Evolutionary conservation across 305 asterid genomes (phyloP).

Genomic region (Solanum aculeatissimum): DNA sequence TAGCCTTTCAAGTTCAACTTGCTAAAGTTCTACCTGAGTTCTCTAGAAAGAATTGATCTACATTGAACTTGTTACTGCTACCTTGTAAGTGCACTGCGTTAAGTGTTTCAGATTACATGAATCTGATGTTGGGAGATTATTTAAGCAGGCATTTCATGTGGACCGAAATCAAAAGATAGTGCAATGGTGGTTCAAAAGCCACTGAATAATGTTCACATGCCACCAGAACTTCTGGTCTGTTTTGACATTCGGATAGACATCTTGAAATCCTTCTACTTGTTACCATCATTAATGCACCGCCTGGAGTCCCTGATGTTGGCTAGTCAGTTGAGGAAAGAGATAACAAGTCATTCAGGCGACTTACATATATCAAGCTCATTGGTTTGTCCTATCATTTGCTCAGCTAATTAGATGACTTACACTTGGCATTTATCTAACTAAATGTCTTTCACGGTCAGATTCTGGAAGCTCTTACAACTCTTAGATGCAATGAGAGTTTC

Average conservation of each 20-base stretch:
- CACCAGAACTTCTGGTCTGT: slow-evolving; percentile 81
- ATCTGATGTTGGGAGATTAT: neutral
- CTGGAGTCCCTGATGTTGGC: slow-evolving; percentile 86
- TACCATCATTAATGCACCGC: slow-evolving; percentile 92
- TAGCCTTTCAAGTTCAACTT: neutral
- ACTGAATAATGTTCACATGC: slow-evolving; percentile 56
- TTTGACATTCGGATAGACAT: slow-evolving; percentile 45
- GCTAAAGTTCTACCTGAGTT: neutral
- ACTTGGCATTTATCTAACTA: neutral
- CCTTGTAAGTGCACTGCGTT: neutral
- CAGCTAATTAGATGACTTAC: neutral
- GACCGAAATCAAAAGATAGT: slow-evolving; percentile 16
- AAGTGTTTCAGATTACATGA: neutral
- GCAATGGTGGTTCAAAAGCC: slow-evolving; percentile 27
- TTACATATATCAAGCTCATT: slow-evolving; percentile 50
- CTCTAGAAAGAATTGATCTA: neutral
- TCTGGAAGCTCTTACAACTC: slow-evolving; percentile 84
- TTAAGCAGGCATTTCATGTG: slow-evolving; percentile 22
- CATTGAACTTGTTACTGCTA: neutral
- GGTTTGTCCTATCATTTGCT: slow-evolving; percentile 29
- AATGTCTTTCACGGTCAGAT: slow-evolving; percentile 33
- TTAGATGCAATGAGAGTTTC: slow-evolving; percentile 71
- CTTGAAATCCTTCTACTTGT: slow-evolving; percentile 74
- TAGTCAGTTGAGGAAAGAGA: slow-evolving; percentile 73
- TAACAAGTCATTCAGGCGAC: slow-evolving; percentile 33